Conservation (phyloP, 1,139 yeast genomes). For the Candida sojae region DNA sequence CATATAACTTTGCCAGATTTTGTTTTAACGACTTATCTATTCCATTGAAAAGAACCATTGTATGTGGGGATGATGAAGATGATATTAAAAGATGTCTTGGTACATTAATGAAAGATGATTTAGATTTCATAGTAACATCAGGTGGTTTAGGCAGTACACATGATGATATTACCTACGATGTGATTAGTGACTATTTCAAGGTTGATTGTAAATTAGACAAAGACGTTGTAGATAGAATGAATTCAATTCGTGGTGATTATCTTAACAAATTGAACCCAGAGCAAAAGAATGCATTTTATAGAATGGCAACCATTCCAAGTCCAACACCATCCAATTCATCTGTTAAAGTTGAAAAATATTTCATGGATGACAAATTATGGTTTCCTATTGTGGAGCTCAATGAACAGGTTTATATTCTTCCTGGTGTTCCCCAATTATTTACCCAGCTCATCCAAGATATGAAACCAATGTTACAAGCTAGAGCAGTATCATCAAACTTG, state of each 20-base stretch:
- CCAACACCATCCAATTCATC: constrained; percentile 16
- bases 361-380: constrained; percentile 65
- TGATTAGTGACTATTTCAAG: constrained; percentile 63
- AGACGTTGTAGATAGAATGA: constrained; percentile 64
- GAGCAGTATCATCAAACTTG: constrained; percentile 26
- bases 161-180: constrained; percentile 81
- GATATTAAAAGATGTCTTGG: constrained; percentile 62
- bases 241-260: constrained; percentile 43
- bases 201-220: constrained; percentile 54
- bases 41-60: constrained; percentile 63
- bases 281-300: constrained; percentile 59
- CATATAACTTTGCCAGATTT: constrained; percentile 65
- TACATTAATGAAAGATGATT: constrained; percentile 42
- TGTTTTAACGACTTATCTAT: constrained; percentile 57
- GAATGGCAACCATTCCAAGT: constrained; percentile 78
- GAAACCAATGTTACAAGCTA: constrained; percentile 23
- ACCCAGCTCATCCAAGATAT: constrained; percentile 45
- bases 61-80: constrained; percentile 72
- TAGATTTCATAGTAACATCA: constrained; percentile 73
- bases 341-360: constrained; percentile 47
- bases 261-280: constrained; percentile 38
- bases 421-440: constrained; percentile 82
- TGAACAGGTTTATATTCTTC: constrained; percentile 65
- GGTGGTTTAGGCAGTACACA: constrained; percentile 93
- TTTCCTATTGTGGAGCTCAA: constrained; percentile 76